phyloP scores from a whole-genome alignment of 202 grass and related monocot genomes.

The Digitaria exilis region DNA sequence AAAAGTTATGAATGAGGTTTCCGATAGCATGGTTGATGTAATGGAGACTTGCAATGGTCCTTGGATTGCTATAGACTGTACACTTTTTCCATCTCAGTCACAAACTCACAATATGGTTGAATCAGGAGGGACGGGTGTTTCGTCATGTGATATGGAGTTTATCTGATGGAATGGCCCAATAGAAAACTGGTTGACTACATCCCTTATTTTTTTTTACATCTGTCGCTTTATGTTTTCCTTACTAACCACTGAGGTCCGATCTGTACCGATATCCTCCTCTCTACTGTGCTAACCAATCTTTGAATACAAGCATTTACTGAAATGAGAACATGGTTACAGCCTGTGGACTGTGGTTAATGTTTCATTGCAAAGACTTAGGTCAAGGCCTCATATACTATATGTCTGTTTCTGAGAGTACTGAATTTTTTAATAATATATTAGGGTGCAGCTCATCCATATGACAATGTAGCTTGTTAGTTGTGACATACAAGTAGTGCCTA shows the following conservation, averaged over 20 bases:
- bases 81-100: neutral
- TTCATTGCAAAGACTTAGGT: constrained; percentile 21
- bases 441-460: constrained; percentile 20
- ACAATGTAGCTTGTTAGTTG: constrained; percentile 19
- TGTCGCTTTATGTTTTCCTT: neutral
- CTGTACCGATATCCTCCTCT: neutral
- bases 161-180: constrained; percentile 23
- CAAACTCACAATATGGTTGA: too few species aligned
- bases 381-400: constrained; percentile 9
- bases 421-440: too few species aligned
- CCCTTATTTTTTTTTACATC: constrained; percentile 8
- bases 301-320: neutral
- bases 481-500: constrained; percentile 9
- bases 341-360: neutral
- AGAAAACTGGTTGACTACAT: constrained; percentile 23
- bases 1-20: constrained; percentile 18
- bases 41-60: constrained; percentile 5
- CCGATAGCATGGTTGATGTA: constrained; percentile 7
- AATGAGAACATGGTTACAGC: neutral
- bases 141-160: constrained; percentile 23
- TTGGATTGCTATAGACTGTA: neutral
- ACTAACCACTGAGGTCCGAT: neutral
- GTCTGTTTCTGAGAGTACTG: neutral
- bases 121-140: constrained; percentile 12
- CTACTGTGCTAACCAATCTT: neutral